Conservation (phyloP, 768 basidiomycete genomes). For the Lenzites betulinus region DNA sequence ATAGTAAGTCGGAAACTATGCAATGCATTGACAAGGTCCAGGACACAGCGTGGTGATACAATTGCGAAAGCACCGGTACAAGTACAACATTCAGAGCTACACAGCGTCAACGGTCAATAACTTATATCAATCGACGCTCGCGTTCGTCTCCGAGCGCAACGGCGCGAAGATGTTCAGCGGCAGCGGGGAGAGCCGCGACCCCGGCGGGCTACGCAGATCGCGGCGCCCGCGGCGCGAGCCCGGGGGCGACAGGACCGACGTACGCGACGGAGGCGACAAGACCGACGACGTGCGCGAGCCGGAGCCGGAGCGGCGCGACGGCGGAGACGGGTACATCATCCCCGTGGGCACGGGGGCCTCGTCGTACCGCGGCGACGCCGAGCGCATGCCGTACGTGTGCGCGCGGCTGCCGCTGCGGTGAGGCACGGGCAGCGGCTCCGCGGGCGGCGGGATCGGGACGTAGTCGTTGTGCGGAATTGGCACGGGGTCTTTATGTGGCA, state of each 20-base stretch:
- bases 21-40: too few species aligned
- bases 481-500: not conserved
- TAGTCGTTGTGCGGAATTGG: constrained; percentile 1
- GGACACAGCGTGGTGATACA: not conserved
- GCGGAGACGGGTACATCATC: constrained; percentile 21
- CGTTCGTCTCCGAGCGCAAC: constrained; percentile 17
- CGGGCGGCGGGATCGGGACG: constrained; percentile 5
- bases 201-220: constrained; percentile 15
- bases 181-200: constrained; percentile 14
- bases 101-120: not conserved
- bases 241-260: constrained; percentile 1
- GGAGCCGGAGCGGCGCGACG: constrained; percentile 7
- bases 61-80: not conserved
- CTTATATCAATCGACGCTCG: constrained; percentile 9
- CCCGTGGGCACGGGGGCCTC: constrained; percentile 21
- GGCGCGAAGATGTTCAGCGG: constrained; percentile 18
- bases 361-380: constrained; percentile 7
- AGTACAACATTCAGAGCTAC: constrained; percentile 7
- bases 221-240: constrained; percentile 4
- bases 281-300: not conserved
- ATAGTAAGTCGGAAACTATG: too few species aligned
- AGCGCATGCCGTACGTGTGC: not conserved
- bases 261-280: constrained; percentile 5
- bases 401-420: constrained; percentile 11
- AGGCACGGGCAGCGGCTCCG: constrained; percentile 13